Base-by-base conservation (phyloP, 2,329 filamentous ascomycete species). In the Hypocrella siamensis region DNA sequence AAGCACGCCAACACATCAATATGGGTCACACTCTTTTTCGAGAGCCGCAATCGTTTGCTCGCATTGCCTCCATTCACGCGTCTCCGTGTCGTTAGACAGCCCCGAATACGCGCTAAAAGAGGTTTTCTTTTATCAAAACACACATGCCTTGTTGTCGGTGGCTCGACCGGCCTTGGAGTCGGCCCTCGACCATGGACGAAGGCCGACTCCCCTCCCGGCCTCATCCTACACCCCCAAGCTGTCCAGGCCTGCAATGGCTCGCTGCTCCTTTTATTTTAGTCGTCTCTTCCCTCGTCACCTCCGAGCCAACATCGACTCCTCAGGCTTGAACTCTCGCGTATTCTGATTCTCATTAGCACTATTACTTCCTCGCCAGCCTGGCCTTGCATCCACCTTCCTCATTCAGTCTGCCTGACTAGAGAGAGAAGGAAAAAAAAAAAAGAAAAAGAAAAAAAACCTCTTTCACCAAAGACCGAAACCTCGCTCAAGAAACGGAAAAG, bases 1-100 rank as follows among this genome's bases (percentile, higher is more conserved):
- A 78, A 67, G 66, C 64, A 76, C 77, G 83, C 83, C 84, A 92
- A 68, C 83, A 79, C 84, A 92, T 85, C 82, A 81, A 64, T 61
- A 73, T 71, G 69, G 70, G 70, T 72, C 70, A 69, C 69, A 71
- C 67, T 67, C 26, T 29, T 18, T 30, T 29, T 19, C 16, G 64
- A 74, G 69, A 74, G 71, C 71, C 71, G 70, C 70, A 76, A 76
- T 71, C 60, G 62, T 32, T 56, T 54, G 65, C 65, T 61, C 70
- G 67, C 66, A 64, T 70, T 69, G 44, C 47, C 44, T 52, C 48
- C 39, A 51, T 52, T 51, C 47, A 44, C 45, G 45, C 41, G 37
- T 49, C 46, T 45, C 40, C 29, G 35, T 49, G 46, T 52, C 49
- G 58, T 54, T 51, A 48, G 55, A 60, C 57, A 57, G 58, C 53